These are phyloP conservation scores for Candida qinlingensis DNA, from an alignment of 805 yeast species.

Conservation along the genomic window DNA sequence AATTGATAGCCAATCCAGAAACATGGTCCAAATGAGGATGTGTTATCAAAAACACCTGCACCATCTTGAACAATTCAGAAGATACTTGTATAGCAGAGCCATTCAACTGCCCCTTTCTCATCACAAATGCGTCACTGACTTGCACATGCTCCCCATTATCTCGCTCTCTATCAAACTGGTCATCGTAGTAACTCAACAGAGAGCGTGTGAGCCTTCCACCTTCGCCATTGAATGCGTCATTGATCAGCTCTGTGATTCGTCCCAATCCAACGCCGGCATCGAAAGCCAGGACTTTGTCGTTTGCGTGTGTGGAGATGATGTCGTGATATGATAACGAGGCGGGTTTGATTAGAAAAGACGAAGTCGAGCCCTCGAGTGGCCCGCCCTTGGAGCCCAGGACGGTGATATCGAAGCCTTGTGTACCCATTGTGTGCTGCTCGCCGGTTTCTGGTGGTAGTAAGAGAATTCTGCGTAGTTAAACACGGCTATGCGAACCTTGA, in stretches of 20 bases:
- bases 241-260: conserved; percentile 41
- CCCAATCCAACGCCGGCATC: conserved; percentile 80
- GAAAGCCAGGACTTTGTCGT: conserved; percentile 44
- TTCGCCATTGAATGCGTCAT: background rate
- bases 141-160: background rate
- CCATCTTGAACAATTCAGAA: conserved; percentile 28
- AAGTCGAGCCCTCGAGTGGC: conserved; percentile 67
- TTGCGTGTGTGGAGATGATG: conserved; percentile 23
- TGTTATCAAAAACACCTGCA: conserved; percentile 51
- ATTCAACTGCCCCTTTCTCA: background rate
- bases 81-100: conserved; percentile 28
- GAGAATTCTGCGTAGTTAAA: background rate
- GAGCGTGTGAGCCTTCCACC: background rate
- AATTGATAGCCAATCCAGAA: conserved; percentile 60
- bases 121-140: background rate
- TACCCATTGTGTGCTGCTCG: background rate
- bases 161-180: background rate
- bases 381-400: conserved; percentile 84
- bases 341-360: conserved; percentile 64
- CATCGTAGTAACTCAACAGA: conserved; percentile 2
- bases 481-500: no score
- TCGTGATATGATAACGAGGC: conserved; percentile 35
- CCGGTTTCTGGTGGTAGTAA: background rate
- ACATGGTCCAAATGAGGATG: conserved; percentile 88
- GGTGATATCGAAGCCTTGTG: conserved; percentile 47